Evolutionary conservation across 1,284 basidiomycete genomes (phyloP).

Genomic region (Bjerkandera adusta): DNA sequence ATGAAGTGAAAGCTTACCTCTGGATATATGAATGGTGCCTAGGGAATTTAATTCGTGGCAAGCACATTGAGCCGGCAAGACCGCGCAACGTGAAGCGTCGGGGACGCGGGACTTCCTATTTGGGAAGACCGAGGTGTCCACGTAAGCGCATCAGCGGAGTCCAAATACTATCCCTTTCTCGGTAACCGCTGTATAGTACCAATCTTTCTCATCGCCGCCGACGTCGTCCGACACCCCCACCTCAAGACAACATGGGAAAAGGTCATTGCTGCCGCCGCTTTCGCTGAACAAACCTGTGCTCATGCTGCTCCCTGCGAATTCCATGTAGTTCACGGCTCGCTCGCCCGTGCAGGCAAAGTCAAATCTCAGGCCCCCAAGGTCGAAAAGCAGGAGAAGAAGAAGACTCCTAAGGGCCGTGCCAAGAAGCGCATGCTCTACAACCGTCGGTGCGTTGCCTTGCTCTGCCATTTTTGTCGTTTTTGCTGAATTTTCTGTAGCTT

Average conservation of each 20-base stretch:
- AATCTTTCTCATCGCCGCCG: slow-evolving; percentile 18
- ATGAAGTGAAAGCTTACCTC: no score
- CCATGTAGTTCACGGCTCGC: slow-evolving; percentile 93
- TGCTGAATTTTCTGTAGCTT: slow-evolving; percentile 51
- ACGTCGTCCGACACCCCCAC: slow-evolving; percentile 28
- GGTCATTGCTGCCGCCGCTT: slow-evolving; percentile 34
- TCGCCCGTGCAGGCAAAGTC: slow-evolving; percentile 99
- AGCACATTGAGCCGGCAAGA: no score
- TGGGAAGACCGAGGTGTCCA: no score
- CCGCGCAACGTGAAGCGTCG: no score
- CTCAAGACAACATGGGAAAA: slow-evolving; percentile 65
- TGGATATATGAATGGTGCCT: no score
- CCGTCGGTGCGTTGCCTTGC: slow-evolving; percentile 79
- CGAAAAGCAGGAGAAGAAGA: slow-evolving; percentile 98
- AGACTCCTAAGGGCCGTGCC: slow-evolving; percentile 92
- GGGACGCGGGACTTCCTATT: no score
- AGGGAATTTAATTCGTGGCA: no score
- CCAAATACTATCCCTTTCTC: no score
- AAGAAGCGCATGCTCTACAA: slow-evolving; percentile 97
- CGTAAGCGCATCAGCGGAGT: no score
- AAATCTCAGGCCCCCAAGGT: slow-evolving; percentile 97
- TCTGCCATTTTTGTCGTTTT: slow-evolving; percentile 14
- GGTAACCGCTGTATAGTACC: no score
- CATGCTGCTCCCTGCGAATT: slow-evolving; percentile 8
- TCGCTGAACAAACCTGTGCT: slow-evolving; percentile 10